Percentiles rank a stretch among this genome's conserved stretches.
These are phyloP conservation scores for Amanita fuliginea DNA, from an alignment of 768 basidiomycete genomes.

Conservation along the genomic window DNA sequence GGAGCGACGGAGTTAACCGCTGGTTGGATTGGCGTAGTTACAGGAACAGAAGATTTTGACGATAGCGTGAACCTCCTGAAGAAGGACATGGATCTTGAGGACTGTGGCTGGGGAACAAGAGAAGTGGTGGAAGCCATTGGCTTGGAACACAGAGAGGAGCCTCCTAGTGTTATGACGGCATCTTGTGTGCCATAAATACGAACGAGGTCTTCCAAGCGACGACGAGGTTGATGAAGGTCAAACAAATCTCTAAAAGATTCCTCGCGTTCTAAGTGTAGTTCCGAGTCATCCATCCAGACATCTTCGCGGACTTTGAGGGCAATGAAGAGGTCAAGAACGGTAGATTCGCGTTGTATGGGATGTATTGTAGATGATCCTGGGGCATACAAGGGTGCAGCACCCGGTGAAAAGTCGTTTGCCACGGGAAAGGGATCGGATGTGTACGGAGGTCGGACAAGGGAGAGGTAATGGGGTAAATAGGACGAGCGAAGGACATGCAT, in stretches of 20 bases:
- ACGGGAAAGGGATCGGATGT: conserved; percentile 70
- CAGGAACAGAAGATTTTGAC: conserved; percentile 3
- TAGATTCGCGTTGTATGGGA: conserved; percentile 61
- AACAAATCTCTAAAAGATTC: conserved; percentile 76
- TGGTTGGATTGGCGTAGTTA: conserved; percentile 2
- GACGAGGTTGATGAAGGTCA: conserved; percentile 63
- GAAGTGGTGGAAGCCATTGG: not conserved
- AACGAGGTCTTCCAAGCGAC: conserved; percentile 69
- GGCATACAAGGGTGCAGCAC: conserved; percentile 12
- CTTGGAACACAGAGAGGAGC: not conserved
- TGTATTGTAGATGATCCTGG: conserved; percentile 19
- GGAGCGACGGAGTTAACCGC: conserved; percentile 12
- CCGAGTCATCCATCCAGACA: conserved; percentile 62
- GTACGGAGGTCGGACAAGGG: conserved; percentile 57
- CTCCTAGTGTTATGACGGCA: conserved; percentile 25
- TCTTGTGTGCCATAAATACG: conserved; percentile 27
- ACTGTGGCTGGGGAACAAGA: conserved; percentile 3
- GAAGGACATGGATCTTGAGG: conserved; percentile 5
- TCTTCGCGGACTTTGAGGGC: conserved; percentile 74
- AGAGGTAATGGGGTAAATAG: conserved; percentile 56
- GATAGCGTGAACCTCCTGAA: not conserved
- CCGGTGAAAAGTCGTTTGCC: conserved; percentile 12
- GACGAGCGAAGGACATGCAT: conserved; percentile 76
- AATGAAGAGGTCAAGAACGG: conserved; percentile 68
- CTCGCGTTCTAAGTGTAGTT: conserved; percentile 64